These are phyloP conservation scores for Zoysia japonica DNA, from an alignment of 176 grass and related monocot species.

Conservation along the genomic window DNA sequence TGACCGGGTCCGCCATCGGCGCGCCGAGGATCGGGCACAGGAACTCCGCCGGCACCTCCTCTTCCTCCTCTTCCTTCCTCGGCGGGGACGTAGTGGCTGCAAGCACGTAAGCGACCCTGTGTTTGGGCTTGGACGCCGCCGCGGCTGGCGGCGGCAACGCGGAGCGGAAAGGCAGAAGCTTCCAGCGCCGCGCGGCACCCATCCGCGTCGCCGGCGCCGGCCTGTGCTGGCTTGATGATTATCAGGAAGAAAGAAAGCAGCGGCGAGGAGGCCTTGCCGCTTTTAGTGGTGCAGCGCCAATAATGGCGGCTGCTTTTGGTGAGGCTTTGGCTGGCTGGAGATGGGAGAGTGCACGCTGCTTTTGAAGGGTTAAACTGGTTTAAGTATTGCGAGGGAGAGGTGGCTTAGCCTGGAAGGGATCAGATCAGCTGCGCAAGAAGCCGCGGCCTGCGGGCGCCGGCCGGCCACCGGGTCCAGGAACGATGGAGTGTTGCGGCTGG, in stretches of 20 bases:
- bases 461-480: background rate
- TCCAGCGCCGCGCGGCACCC: slow-evolving; percentile 53
- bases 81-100: background rate
- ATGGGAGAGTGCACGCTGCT: background rate
- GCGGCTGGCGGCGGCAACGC: background rate
- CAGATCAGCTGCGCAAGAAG: background rate
- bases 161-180: slow-evolving; percentile 38
- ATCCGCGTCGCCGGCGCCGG: slow-evolving; percentile 29
- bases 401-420: slow-evolving; percentile 50
- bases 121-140: background rate
- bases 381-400: slow-evolving; percentile 17
- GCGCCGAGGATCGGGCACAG: slow-evolving; percentile 53
- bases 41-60: slow-evolving; percentile 41
- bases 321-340: background rate
- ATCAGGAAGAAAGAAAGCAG: background rate
- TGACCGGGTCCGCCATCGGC: slow-evolving; percentile 69
- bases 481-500: background rate
- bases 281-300: slow-evolving; percentile 28
- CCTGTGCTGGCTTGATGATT: slow-evolving; percentile 8
- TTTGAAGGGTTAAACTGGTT: background rate
- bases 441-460: background rate
- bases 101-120: background rate
- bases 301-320: slow-evolving; percentile 29
- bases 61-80: background rate
- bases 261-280: slow-evolving; percentile 3